Percentiles rank a stretch among this genome's conserved stretches.
Evolutionary conservation across 257 asterid genomes (phyloP).

Genomic region (Primulina eburnea): DNA sequence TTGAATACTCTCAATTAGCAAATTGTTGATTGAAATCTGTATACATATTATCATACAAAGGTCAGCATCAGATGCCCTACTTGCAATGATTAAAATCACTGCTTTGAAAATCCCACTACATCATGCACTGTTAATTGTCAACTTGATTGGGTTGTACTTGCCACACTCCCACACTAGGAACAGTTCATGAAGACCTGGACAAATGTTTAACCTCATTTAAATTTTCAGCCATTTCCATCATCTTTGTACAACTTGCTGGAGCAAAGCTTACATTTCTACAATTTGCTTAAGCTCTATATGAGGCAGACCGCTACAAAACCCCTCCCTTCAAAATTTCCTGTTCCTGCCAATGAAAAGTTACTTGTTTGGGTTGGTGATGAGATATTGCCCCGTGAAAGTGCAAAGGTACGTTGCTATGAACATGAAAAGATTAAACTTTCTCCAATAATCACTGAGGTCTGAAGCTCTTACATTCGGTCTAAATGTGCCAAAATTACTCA

Average conservation of each 20-base stretch:
- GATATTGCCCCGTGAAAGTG: conserved; percentile 88
- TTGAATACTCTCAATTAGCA: background rate
- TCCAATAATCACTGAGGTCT: conserved; percentile 6
- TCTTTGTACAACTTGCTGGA: conserved; percentile 72
- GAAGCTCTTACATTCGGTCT: conserved; percentile 9
- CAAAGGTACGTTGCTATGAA: conserved; percentile 49
- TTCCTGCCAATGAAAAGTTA: conserved; percentile 75
- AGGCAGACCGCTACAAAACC: conserved; percentile 28
- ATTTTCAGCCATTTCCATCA: conserved; percentile 70
- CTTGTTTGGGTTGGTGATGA: conserved; percentile 91
- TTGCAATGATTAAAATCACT: background rate
- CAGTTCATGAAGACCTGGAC: conserved; percentile 6
- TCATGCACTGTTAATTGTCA: background rate
- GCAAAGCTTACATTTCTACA: conserved; percentile 76
- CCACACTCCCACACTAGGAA: conserved; percentile 4
- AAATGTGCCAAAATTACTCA: conserved; percentile 8
- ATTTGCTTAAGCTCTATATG: conserved; percentile 55
- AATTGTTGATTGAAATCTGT: background rate
- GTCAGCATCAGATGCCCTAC: background rate
- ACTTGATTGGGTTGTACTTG: background rate
- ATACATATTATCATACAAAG: conserved; percentile 9
- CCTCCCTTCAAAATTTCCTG: conserved; percentile 55
- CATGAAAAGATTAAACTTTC: conserved; percentile 12
- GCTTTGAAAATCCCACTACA: background rate
- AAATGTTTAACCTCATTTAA: conserved; percentile 18